Evolutionary conservation across 192 early-diverging fungal genomes (phyloP), one percentile per base, ranked within the genome.

Genomic region (Coemansia furcata): DNA sequence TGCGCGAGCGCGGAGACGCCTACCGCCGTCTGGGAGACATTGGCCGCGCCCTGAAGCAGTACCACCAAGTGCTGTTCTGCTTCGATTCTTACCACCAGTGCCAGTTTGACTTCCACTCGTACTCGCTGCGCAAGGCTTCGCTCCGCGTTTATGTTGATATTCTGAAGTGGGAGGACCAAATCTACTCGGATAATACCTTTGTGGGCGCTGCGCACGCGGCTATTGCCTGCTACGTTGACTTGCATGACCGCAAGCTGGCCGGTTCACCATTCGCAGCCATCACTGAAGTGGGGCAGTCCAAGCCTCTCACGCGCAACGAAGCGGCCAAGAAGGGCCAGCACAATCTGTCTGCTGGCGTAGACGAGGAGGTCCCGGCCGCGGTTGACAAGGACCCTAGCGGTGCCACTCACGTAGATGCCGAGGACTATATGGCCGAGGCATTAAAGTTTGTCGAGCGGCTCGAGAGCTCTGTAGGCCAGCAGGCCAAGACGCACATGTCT

Each of bases 61-160:
- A 90, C 73, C 90, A 97, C 70, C 87, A 90, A 66, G 88, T 96
- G 26, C 88, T 91, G 30, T 88, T 86, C 74, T 85, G 88, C 76
- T 99, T 97, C 72, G 68, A 63, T 40, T 93, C 94, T 59, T 92
- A 92, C 71, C 88, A 89, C 39, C 94, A 94, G 59, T 95, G 96
- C 64, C 93, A 97, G 80, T 94, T 95, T 62, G 97, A 99, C 77
- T 99, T 98, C 86, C 97, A 99, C 74, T 84, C 85, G 21, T 99
- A 98, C 78, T 92, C 88, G 61, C 81, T 95, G 36, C 93, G 97
- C 68, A 96, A 96, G 83, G 83, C 84, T 43, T 95, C 95, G 33
- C 72, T 98, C 43, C 86, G 94, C 37, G 84, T 94, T 10, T 99
- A 99, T 67, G 73, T 94, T 9, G 89, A 92, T 17, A 84, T 96